Evolutionary conservation across 345 rosid genomes (phyloP).

Genomic region (Eucalyptus erythrocorys): DNA sequence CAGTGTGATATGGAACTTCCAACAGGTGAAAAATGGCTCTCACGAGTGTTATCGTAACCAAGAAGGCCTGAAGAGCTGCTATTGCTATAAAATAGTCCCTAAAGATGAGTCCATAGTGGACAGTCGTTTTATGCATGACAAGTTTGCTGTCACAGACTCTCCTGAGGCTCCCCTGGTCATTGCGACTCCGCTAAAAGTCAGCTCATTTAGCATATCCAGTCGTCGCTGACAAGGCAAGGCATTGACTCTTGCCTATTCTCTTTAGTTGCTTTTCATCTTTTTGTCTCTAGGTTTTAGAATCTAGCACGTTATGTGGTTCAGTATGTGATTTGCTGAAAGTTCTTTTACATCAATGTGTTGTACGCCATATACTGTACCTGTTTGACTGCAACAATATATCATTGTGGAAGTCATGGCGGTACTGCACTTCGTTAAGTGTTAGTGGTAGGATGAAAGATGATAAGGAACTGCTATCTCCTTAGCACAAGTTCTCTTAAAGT

Average conservation of each 20-base stretch:
- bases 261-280: not conserved
- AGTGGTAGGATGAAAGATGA: not conserved
- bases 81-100: slow-evolving; percentile 78
- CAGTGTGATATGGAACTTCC: slow-evolving; percentile 65
- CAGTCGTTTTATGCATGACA: slow-evolving; percentile 97
- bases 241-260: not conserved
- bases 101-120: slow-evolving; percentile 90
- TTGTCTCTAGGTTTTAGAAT: not conserved
- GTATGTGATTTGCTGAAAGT: not conserved
- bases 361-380: not conserved
- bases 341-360: not conserved
- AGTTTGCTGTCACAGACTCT: slow-evolving; percentile 79
- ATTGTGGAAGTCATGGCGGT: not conserved
- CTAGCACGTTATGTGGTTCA: not conserved
- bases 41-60: slow-evolving; percentile 40
- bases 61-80: slow-evolving; percentile 42
- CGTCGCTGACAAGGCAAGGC: slow-evolving; percentile 27
- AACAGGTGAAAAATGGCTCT: slow-evolving; percentile 32
- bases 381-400: not conserved
- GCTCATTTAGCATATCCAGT: slow-evolving; percentile 95
- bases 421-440: not conserved
- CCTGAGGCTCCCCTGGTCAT: slow-evolving; percentile 98
- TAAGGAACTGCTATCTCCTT: not conserved
- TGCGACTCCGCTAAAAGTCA: slow-evolving; percentile 91
- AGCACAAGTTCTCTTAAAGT: not conserved